Base-by-base conservation (phyloP, 192 early-diverging fungal genomes). In the Powellomyces hirtus region DNA sequence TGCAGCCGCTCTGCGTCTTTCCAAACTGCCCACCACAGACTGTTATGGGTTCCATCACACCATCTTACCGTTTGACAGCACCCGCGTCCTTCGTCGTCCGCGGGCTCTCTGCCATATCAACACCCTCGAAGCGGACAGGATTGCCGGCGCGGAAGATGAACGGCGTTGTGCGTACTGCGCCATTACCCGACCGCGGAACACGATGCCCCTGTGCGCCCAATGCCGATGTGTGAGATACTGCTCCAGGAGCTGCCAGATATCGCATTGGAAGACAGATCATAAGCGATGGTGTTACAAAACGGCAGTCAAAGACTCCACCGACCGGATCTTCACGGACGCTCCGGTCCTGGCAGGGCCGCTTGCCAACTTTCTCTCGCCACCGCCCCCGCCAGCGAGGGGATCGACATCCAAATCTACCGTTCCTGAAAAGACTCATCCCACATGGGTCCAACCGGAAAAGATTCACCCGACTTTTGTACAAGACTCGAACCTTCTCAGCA, bases 81-180 rank as follows among this genome's bases (percentile, higher is more conserved):
- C 26, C 14, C 38, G 24, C 3, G 24, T 46, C 2, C 40, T 69
- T 22, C 59, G 46, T 6, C 20, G 56, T 6, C 56, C 58, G 6
- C 20, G 14, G 16, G 58, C 34, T 13, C 38, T 60, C 3, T 14
- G 20, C 6, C 34, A 67, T 38, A 4, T 24, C 26, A 34, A 64
- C 62, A 49, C 40, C 6, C 33, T 6, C 4, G 14, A 16, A 1
- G 53, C 31, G 29, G 53, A 56, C 18, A 29, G 20, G 53, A 29
- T 56, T 34, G 7, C 5, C 16, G 5, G 14, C 29, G 53, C 14
- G 5, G 53, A 27, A 14, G 3, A 27, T 7, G 67, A 69, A 27
- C 37, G 67, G 26, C 37, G 59, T 6, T 69, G 67, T 34, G 55
- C 29, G 36, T 69, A 60, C 35, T 69, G 67, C 46, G 67, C 42